Percentiles rank a stretch among this genome's conserved stretches.
Evolutionary conservation across 108 stramenopile genomes (phyloP).

Genomic region (Aureococcus anophagefferens): DNA sequence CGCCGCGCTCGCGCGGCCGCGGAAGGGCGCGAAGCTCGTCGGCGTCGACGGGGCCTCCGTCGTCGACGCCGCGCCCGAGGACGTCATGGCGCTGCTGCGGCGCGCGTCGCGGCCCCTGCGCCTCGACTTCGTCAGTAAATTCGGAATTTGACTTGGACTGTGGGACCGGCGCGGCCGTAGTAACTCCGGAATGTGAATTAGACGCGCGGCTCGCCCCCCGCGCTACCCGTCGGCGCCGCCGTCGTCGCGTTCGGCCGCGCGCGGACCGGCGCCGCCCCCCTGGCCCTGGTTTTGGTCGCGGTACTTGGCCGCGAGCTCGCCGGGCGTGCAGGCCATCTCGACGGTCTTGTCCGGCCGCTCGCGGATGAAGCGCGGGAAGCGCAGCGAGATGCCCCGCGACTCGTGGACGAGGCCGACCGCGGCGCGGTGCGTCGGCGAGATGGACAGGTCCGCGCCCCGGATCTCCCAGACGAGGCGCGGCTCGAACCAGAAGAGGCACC

Average conservation of each 20-base stretch:
- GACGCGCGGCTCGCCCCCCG: no score
- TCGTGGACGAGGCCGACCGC: constrained; percentile 41
- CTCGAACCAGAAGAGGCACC: constrained; percentile 57
- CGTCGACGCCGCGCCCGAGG: background rate
- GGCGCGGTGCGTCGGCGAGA: constrained; percentile 52
- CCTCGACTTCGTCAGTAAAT: background rate
- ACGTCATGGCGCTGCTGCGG: background rate
- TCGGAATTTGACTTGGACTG: no score
- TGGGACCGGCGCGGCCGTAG: no score
- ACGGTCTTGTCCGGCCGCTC: constrained; percentile 69
- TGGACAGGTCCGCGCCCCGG: constrained; percentile 63
- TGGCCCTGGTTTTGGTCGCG: constrained; percentile 22
- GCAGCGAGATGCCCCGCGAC: constrained; percentile 57
- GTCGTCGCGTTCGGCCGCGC: no score
- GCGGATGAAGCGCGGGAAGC: constrained; percentile 75
- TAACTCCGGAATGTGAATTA: no score
- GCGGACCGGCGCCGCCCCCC: no score
- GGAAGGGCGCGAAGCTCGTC: background rate
- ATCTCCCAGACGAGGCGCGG: constrained; percentile 75
- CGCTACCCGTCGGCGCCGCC: no score
- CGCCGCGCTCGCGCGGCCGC: background rate
- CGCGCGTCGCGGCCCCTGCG: background rate
- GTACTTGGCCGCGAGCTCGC: constrained; percentile 56
- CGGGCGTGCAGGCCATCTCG: constrained; percentile 61
- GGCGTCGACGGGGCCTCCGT: background rate